Percentiles rank a stretch among this genome's conserved stretches.
Evolutionary conservation across 1,284 basidiomycete genomes (phyloP).

Genomic region (Vanrija sp.): DNA sequence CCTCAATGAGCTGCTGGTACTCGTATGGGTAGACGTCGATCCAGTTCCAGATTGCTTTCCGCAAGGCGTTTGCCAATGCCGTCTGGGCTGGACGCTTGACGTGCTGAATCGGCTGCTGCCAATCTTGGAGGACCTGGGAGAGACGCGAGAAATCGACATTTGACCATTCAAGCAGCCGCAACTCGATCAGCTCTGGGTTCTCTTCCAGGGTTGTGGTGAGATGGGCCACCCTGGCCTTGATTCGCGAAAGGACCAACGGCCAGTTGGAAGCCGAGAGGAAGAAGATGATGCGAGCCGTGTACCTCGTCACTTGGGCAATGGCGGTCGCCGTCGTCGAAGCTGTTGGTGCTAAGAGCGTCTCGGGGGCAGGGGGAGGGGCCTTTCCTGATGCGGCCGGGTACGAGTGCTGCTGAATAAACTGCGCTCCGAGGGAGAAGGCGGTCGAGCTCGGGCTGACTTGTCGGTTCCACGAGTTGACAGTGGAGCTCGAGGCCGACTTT

Average conservation of each 20-base stretch:
- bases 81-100: slow-evolving; percentile 72
- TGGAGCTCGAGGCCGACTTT: slow-evolving; percentile 16
- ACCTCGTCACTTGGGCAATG: slow-evolving; percentile 45
- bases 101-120: slow-evolving; percentile 77
- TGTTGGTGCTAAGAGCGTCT: slow-evolving; percentile 6
- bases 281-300: slow-evolving; percentile 70
- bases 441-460: slow-evolving; percentile 11
- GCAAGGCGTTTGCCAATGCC: slow-evolving; percentile 68
- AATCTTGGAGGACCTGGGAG: slow-evolving; percentile 54
- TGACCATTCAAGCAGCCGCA: slow-evolving; percentile 49
- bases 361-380: slow-evolving; percentile 2
- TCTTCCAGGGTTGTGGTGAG: slow-evolving; percentile 49
- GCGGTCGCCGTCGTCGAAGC: slow-evolving; percentile 24
- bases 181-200: slow-evolving; percentile 54
- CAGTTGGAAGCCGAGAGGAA: slow-evolving; percentile 88
- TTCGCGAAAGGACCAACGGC: slow-evolving; percentile 68
- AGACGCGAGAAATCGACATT: slow-evolving; percentile 48
- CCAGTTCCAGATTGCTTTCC: slow-evolving; percentile 88
- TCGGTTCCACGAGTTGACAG: slow-evolving; percentile 16
- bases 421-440: slow-evolving; percentile 21
- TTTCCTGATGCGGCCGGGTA: slow-evolving; percentile 19
- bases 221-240: slow-evolving; percentile 63
- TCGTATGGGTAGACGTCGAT: slow-evolving; percentile 76
- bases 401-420: slow-evolving; percentile 33
- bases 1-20: slow-evolving; percentile 66